phyloP scores from a whole-genome alignment of 768 basidiomycete genomes.

The Zangia roseola region DNA sequence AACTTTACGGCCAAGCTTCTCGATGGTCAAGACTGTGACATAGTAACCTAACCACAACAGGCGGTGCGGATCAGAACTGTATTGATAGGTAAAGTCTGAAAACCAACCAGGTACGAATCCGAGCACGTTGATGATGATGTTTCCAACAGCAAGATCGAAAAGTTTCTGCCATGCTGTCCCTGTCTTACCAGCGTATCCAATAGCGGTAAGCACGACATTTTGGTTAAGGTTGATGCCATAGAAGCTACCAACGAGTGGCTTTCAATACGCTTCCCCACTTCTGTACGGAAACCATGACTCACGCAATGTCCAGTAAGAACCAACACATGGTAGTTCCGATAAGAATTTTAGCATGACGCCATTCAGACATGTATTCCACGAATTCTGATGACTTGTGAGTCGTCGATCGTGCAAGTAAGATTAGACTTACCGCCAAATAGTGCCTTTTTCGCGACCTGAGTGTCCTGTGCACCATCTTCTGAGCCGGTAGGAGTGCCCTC shows the following conservation, averaged over 20 bases:
- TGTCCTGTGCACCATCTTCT: conserved; percentile 1
- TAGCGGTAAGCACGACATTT: conserved; percentile 71
- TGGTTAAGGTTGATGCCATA: conserved; percentile 79
- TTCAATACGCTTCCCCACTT: not conserved
- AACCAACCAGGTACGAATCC: conserved; percentile 72
- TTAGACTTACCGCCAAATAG: conserved; percentile 47
- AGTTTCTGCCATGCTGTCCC: conserved; percentile 64
- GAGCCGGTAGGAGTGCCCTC: not conserved
- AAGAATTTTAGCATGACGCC: conserved; percentile 65
- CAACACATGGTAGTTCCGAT: conserved; percentile 68
- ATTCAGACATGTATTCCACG: conserved; percentile 65
- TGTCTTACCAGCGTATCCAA: conserved; percentile 59
- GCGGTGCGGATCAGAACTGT: not conserved
- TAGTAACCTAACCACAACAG: conserved; percentile 54
- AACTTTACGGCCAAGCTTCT: conserved; percentile 69
- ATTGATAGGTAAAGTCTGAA: not conserved
- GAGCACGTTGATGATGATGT: conserved; percentile 68
- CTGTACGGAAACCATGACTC: not conserved
- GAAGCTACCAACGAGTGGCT: conserved; percentile 42
- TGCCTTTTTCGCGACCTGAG: conserved; percentile 40
- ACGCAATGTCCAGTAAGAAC: conserved; percentile 79
- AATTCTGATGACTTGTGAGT: conserved; percentile 45
- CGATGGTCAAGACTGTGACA: conserved; percentile 64
- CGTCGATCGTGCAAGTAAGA: not conserved
- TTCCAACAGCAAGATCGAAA: conserved; percentile 65